These are phyloP conservation scores for Cynara cardunculus DNA, from an alignment of 129 eudicot species.

Conservation along the genomic window DNA sequence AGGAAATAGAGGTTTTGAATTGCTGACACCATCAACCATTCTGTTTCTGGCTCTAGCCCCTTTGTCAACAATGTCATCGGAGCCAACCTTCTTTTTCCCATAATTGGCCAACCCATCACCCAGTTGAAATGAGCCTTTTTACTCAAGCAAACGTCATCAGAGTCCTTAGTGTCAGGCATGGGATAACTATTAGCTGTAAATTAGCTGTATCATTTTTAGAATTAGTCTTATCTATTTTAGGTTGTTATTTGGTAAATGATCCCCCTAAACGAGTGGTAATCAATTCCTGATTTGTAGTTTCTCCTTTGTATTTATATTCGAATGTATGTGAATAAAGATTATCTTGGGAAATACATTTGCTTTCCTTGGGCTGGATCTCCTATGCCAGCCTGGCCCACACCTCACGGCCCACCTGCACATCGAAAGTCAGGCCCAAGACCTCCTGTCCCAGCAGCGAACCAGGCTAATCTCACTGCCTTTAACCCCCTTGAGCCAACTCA, in stretches of 20 bases:
- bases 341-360: too few relatives aligned
- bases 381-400: background rate
- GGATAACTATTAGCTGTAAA: too few relatives aligned
- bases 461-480: background rate
- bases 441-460: background rate
- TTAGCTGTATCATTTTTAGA: too few relatives aligned
- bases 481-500: background rate
- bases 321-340: too few relatives aligned
- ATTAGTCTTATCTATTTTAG: too few relatives aligned
- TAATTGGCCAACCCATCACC: slow-evolving; percentile 94
- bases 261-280: too few relatives aligned
- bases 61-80: slow-evolving; percentile 48
- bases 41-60: slow-evolving; percentile 35
- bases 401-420: background rate
- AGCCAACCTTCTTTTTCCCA: slow-evolving; percentile 85
- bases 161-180: slow-evolving; percentile 44
- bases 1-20: slow-evolving; percentile 26
- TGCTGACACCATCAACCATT: slow-evolving; percentile 22
- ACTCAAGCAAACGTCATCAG: slow-evolving; percentile 56
- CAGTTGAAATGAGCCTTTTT: slow-evolving; percentile 91
- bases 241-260: too few relatives aligned
- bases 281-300: too few relatives aligned
- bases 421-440: background rate
- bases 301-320: too few relatives aligned
- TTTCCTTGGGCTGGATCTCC: background rate